Evolutionary conservation across 495 filamentous ascomycete genomes (phyloP).

Genomic region (Immersiella caudata): DNA sequence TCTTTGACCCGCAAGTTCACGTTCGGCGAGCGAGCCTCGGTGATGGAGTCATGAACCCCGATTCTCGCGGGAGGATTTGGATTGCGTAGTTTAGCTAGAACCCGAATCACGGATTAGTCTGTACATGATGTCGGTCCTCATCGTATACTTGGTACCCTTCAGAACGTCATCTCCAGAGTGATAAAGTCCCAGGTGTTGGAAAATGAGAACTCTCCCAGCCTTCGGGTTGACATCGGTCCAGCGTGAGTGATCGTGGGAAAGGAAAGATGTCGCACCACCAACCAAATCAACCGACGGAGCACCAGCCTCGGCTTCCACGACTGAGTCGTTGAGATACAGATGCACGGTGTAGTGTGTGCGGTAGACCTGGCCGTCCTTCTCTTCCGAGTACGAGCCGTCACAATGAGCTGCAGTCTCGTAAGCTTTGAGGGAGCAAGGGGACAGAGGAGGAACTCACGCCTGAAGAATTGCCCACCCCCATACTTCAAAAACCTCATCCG

Average conservation of each 20-base stretch:
- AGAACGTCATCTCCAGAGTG: conserved; percentile 7
- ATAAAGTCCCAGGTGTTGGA: background rate
- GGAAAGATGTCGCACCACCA: conserved; percentile 1
- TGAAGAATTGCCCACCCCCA: conserved; percentile 2
- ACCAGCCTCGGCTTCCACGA: background rate
- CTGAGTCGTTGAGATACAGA: conserved; percentile 6
- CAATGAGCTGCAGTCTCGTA: conserved; percentile 2
- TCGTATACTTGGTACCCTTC: background rate
- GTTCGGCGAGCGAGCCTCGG: no score
- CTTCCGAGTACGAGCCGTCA: conserved; percentile 7
- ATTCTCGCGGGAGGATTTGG: no score
- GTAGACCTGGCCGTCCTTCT: background rate
- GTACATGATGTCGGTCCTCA: conserved; percentile 4
- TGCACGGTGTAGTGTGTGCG: background rate
- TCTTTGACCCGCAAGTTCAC: no score
- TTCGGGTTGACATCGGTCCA: background rate
- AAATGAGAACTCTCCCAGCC: background rate
- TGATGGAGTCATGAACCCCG: no score
- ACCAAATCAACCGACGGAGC: background rate
- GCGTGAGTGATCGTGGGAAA: background rate
- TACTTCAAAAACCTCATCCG: conserved; percentile 17
- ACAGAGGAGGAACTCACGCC: background rate
- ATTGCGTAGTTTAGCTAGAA: background rate
- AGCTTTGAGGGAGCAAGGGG: background rate
- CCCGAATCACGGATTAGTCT: background rate